Base-by-base conservation (phyloP, 441 rosid genomes). In the Melastoma candidum region DNA sequence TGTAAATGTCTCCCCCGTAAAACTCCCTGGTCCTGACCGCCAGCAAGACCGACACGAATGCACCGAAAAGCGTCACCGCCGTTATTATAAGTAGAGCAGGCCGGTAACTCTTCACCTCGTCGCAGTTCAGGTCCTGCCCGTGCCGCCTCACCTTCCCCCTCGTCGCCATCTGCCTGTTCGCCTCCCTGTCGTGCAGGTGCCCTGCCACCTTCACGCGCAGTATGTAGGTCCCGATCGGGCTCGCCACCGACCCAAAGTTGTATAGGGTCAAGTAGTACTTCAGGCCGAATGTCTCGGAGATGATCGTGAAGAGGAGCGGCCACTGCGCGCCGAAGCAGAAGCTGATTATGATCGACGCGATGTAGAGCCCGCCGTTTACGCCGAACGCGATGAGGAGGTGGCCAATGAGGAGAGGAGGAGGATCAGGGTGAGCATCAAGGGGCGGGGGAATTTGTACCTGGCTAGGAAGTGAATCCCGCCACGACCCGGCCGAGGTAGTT, bases 1-100 rank as follows among this genome's bases (percentile, higher is more conserved):
- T 79, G 53, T 90, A 90, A 44, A 90, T 78, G 63, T 90, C 97
- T 63, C 85, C 70, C 68, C 74, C 67, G 51, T 90, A 90, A 75
- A 86, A 90, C 48, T 82, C 76, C 46, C 67, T 80, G 0, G 95
- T 86, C 77, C 95, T 79, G 4, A 68, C 1, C 24, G 77, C 97
- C 71, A 90, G 67, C 47, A 90, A 12, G 3, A 76, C 41, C 4
- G 97, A 82, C 43, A 84, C 74, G 43, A 82, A 32, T 2, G 71
- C 65, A 10, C 97, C 95, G 22, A 89, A 82, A 36, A 89, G 54
- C 12, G 95, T 89, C 2, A 61, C 88, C 0, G 78, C 83, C 1
- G 87, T 54, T 7, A 84, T 80, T 10, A 89, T 82, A 44, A 89
- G 60, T 58, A 89, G 84, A 2, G 97, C 73, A 70, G 86, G 47